Evolutionary conservation across 345 rosid genomes (phyloP).

Genomic region (Brassica nigra): DNA sequence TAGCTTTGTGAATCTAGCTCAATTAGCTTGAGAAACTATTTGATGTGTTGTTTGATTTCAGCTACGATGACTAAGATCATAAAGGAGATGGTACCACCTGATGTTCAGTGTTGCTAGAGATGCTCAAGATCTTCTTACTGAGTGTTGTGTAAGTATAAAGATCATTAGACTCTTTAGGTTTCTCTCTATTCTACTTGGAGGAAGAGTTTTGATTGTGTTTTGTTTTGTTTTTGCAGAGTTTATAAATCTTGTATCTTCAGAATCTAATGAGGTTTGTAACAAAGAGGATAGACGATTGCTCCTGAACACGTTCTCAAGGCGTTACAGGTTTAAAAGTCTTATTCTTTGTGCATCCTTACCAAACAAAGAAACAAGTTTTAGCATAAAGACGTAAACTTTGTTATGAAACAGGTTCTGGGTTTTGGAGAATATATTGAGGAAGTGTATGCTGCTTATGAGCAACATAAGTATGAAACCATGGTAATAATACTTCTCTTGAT

Average conservation of each 20-base stretch:
- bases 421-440: constrained; percentile 97
- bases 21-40: background rate
- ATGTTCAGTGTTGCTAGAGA: constrained; percentile 99
- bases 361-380: background rate
- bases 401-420: constrained; percentile 75
- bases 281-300: constrained; percentile 94
- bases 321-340: constrained; percentile 54
- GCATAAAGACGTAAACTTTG: background rate
- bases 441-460: constrained; percentile 98
- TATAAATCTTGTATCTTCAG: constrained; percentile 95
- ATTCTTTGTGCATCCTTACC: background rate
- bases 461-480: constrained; percentile 91
- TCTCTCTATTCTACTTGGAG: no score
- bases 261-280: constrained; percentile 96
- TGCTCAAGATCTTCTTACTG: constrained; percentile 97
- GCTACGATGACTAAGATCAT: constrained; percentile 99
- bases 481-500: constrained; percentile 43
- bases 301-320: constrained; percentile 99
- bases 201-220: background rate
- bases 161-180: background rate
- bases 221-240: constrained; percentile 74
- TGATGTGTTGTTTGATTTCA: constrained; percentile 44
- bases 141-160: constrained; percentile 95
- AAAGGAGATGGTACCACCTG: constrained; percentile 99
- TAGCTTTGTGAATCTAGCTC: constrained; percentile 24